Evolutionary conservation across 805 yeast species (phyloP).

Genomic region (Ogataea ganodermae): DNA sequence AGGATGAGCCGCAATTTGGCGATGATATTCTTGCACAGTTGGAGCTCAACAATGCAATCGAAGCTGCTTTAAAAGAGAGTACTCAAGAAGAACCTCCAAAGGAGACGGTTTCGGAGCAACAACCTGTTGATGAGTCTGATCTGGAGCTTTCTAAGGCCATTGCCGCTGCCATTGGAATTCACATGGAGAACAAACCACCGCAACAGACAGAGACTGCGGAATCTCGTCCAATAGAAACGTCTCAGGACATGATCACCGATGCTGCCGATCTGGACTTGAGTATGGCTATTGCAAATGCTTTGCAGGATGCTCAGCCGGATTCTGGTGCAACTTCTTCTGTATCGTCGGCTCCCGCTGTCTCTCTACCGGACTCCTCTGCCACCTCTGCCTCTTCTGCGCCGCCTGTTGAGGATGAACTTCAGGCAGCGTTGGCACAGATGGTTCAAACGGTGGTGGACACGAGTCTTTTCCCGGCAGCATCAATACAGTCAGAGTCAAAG

Average conservation of each 20-base stretch:
- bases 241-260: conserved; percentile 1
- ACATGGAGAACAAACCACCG: conserved; percentile 9
- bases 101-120: neutral
- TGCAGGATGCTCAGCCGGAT: conserved; percentile 11
- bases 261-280: conserved; percentile 22
- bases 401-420: conserved; percentile 40
- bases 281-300: conserved; percentile 23
- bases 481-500: conserved; percentile 2
- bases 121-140: conserved; percentile 11
- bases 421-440: conserved; percentile 56
- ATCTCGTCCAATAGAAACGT: neutral
- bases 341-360: neutral
- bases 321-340: neutral
- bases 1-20: conserved; percentile 18
- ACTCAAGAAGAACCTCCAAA: conserved; percentile 4
- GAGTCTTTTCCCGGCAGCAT: conserved; percentile 19
- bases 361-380: neutral
- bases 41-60: conserved; percentile 31
- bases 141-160: conserved; percentile 28
- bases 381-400: conserved; percentile 6
- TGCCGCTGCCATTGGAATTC: conserved; percentile 25
- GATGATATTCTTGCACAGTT: conserved; percentile 20
- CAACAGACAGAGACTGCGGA: conserved; percentile 2
- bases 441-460: conserved; percentile 55
- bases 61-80: conserved; percentile 26